Conservation (phyloP, 805 yeast genomes). For the Wickerhamomyces hampshirensis region DNA sequence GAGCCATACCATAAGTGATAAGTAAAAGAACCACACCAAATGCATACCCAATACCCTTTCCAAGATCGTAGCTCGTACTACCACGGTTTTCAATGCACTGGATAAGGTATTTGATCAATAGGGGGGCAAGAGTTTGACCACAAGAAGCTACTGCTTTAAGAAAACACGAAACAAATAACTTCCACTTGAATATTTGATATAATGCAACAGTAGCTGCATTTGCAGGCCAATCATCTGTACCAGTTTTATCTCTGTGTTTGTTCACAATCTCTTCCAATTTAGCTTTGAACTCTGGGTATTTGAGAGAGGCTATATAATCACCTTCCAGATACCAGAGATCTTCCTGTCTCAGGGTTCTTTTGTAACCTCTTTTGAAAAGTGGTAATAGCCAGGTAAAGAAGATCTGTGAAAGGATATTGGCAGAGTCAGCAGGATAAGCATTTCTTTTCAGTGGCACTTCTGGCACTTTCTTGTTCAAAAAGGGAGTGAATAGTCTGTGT, state of each 20-base stretch:
- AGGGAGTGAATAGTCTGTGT: slow-evolving; percentile 31
- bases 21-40: slow-evolving; percentile 47
- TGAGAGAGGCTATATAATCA: slow-evolving; percentile 36
- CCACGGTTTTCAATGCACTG: slow-evolving; percentile 44
- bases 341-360: slow-evolving; percentile 60
- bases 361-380: slow-evolving; percentile 60
- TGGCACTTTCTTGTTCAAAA: slow-evolving; percentile 39
- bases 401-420: slow-evolving; percentile 37
- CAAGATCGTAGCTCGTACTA: slow-evolving; percentile 32
- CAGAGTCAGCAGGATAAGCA: slow-evolving; percentile 37
- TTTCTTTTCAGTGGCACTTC: slow-evolving; percentile 48
- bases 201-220: slow-evolving; percentile 37
- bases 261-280: slow-evolving; percentile 29
- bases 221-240: slow-evolving; percentile 34
- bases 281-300: slow-evolving; percentile 33
- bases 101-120: slow-evolving; percentile 50
- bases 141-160: slow-evolving; percentile 43
- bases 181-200: slow-evolving; percentile 43
- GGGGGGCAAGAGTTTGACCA: slow-evolving; percentile 48
- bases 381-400: slow-evolving; percentile 71
- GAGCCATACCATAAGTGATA: slow-evolving; percentile 30
- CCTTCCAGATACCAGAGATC: slow-evolving; percentile 51
- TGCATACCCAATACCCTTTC: slow-evolving; percentile 57
- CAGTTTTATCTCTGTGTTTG: slow-evolving; percentile 29
- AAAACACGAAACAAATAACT: slow-evolving; percentile 36